Evolutionary conservation across 257 asterid genomes (phyloP), one percentile per base, ranked within the genome.

Genomic region (Dorcoceras hygrometricum): DNA sequence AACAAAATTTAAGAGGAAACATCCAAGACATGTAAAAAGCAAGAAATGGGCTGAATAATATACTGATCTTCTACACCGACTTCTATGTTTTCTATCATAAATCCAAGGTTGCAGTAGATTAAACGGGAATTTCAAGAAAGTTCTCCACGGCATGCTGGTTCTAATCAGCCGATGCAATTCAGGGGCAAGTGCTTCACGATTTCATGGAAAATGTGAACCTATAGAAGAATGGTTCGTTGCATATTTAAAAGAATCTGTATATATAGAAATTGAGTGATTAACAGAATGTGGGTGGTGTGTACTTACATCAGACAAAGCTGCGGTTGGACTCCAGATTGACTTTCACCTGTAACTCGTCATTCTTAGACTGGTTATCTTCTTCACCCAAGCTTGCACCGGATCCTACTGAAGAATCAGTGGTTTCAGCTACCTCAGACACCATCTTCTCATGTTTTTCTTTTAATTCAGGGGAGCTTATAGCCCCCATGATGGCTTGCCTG

Each of bases 391-490:
- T 85, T 72, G 85, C 95, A 61, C 78, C 71, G 23, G 86, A 75
- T 61, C 84, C 86, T 65, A 73, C 79, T 46, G 82, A 74, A 54
- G 86, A 71, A 63, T 70, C 62, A 18, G 73, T 7, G 31, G 73
- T 71, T 68, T 83, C 90, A 28, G 72, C 66, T 39, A 84, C 59
- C 73, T 84, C 90, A 18, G 80, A 71, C 46, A 66, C 76, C 75
- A 87, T 72, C 72, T 62, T 80, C 79, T 87, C 89, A 4, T 84
- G 84, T 77, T 76, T 83, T 53, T 86, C 84, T 75, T 80, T 82
- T 62, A 87, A 75, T 67, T 78, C 89, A 0, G 84, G 78, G 53
- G 58, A 62, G 70, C 76, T 76, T 67, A 86, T 57, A 57, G 89
- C 82, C 73, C 78, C 85, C 1, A 32, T 67, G 57, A 89, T 79